Percentiles rank a stretch among this genome's conserved stretches.
phyloP scores from a whole-genome alignment of 2,329 filamentous ascomycete genomes.

The Lachnellula cervina region DNA sequence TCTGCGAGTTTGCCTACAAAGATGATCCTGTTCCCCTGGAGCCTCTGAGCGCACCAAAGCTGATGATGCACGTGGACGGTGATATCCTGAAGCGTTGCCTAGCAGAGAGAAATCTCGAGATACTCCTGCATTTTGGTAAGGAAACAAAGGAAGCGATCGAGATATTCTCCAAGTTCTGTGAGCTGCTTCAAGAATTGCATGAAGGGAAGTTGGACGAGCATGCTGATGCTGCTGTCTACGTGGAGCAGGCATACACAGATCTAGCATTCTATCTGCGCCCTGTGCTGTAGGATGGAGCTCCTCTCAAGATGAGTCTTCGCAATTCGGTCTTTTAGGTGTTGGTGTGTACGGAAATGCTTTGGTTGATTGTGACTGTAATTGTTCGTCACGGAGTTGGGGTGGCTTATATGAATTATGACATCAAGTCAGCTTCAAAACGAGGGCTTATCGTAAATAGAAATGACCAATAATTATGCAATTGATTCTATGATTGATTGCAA shows the following conservation, averaged over 20 bases:
- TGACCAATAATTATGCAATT: not conserved
- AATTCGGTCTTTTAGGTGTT: not conserved
- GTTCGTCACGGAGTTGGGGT: not conserved
- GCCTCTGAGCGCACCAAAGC: conserved; percentile 37
- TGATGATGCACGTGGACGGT: conserved; percentile 61
- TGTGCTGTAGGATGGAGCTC: conserved; percentile 37
- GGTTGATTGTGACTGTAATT: not conserved
- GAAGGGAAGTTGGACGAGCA: conserved; percentile 34
- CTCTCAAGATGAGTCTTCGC: not conserved
- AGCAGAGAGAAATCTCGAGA: conserved; percentile 41
- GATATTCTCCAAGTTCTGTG: conserved; percentile 37
- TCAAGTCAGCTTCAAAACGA: not conserved
- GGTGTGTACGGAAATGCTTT: not conserved
- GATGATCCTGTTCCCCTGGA: conserved; percentile 29
- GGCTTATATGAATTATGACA: not conserved
- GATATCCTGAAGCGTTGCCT: conserved; percentile 57
- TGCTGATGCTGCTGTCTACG: conserved; percentile 33
- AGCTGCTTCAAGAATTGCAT: conserved; percentile 48
- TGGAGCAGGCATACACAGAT: conserved; percentile 49
- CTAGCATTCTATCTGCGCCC: conserved; percentile 49
- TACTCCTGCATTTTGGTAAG: conserved; percentile 31
- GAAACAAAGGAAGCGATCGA: conserved; percentile 5
- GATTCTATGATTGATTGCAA: no score
- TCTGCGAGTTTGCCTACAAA: conserved; percentile 46
- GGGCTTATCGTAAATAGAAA: not conserved